Base-by-base conservation (phyloP, 495 filamentous ascomycete species). In the Cercophora scortea region DNA sequence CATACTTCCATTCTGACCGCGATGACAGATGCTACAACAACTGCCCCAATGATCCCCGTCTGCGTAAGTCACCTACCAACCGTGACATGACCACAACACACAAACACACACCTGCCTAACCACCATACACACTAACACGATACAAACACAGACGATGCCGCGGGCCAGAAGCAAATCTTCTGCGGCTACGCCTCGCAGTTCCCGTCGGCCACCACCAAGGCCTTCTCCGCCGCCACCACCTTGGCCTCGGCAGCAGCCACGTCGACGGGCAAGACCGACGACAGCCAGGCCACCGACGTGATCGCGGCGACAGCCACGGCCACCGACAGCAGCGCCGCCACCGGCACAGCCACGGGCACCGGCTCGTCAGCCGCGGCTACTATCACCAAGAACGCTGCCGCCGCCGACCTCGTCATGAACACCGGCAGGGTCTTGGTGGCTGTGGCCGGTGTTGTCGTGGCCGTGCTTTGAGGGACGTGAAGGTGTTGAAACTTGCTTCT, bases 11-110 rank as follows among this genome's bases (percentile, higher is more conserved):
- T n/a, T 3, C 11, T 11, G 7, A 45, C 33, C 33, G 4, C 34
- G 36, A 32, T 15, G 17, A 17, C 53, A 74, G 69, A 12, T 75
- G 73, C 69, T 76, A 65, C 60, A 69, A 72, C 66, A 74, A 74
- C 71, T 76, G 73, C 61, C 73, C 73, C 50, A 65, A 71, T 60
- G 71, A 76, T 49, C 33, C 48, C 42, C 62, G 68, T 6, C 32
- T 40, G 7, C 16, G 64, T 67, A 52, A 49, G 63, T 45, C 40
- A 9, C 8, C 11, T 9, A n/a, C 9, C 13, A 13, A 32, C 19
- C 6, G 17, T 0, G n/a, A 13, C 25, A 9, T 13, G 32, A 2
- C 18, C 32, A 32, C 41, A 17, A 42, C 32, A 11, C 4, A 5
- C 35, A 35, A 53, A 38, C 41, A 8, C 3, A 11, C 43, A 33